Conservation (phyloP, 1,284 basidiomycete species). For the Waitea zeae region DNA sequence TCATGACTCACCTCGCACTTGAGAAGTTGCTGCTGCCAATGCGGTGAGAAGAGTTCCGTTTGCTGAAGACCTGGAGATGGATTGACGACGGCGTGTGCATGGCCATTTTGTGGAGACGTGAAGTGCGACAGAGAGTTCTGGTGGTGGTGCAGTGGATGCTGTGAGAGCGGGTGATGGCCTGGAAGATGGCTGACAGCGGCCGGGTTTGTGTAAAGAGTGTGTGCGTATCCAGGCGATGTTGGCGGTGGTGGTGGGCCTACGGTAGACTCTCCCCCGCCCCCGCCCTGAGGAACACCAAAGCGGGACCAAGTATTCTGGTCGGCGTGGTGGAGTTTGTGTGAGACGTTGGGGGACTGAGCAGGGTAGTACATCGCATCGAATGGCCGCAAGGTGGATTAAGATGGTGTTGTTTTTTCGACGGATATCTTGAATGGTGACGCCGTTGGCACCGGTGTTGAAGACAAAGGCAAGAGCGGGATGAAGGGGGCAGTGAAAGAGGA, state of each 20-base stretch:
- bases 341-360: conserved; percentile 61
- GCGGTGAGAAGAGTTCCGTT: conserved; percentile 47
- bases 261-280: conserved; percentile 40
- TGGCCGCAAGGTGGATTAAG: too few relatives aligned
- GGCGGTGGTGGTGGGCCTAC: conserved; percentile 39
- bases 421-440: too few relatives aligned
- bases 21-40: conserved; percentile 69
- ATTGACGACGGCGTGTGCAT: conserved; percentile 20
- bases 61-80: conserved; percentile 44
- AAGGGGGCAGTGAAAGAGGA: too few relatives aligned
- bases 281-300: conserved; percentile 39
- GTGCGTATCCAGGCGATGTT: too few relatives aligned
- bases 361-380: conserved; percentile 59
- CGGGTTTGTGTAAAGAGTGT: too few relatives aligned
- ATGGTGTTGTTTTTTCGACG: too few relatives aligned
- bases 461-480: too few relatives aligned
- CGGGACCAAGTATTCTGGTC: conserved; percentile 56
- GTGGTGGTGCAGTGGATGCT: conserved; percentile 29
- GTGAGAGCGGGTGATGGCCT: conserved; percentile 23
- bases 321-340: conserved; percentile 44
- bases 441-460: too few relatives aligned
- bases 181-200: too few relatives aligned
- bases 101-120: conserved; percentile 50
- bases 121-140: conserved; percentile 62
- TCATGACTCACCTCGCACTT: conserved; percentile 52